Conservation (phyloP, 2,329 filamentous ascomycete genomes). For the Colletotrichum tropicicola region DNA sequence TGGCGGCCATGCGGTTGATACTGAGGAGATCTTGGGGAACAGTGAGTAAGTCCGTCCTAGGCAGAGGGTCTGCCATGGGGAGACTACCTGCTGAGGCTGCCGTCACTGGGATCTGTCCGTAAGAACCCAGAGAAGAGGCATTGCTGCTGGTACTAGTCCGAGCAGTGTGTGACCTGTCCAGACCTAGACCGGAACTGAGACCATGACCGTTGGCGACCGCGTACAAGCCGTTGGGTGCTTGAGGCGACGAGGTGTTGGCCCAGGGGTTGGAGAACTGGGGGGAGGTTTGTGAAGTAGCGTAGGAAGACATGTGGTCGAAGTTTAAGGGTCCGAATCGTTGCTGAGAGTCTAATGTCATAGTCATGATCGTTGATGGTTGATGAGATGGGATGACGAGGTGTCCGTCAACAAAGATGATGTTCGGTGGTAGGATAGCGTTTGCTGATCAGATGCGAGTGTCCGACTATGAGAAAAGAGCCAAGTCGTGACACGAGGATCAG, state of each 20-base stretch:
- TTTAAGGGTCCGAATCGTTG: slow-evolving; percentile 79
- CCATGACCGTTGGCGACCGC: slow-evolving; percentile 59
- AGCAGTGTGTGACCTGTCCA: slow-evolving; percentile 61
- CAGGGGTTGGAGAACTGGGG: slow-evolving; percentile 93
- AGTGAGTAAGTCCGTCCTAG: slow-evolving; percentile 74
- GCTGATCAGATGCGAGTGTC: slow-evolving; percentile 64
- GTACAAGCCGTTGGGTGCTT: slow-evolving; percentile 67
- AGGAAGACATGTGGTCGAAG: slow-evolving; percentile 81
- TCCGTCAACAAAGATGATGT: slow-evolving; percentile 27
- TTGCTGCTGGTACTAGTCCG: slow-evolving; percentile 66
- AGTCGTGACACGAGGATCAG: slow-evolving; percentile 49
- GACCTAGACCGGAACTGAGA: slow-evolving; percentile 66
- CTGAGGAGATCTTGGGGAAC: slow-evolving; percentile 78
- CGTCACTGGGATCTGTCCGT: slow-evolving; percentile 76
- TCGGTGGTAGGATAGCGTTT: slow-evolving; percentile 39
- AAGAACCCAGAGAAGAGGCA: slow-evolving; percentile 73
- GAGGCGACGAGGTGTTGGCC: slow-evolving; percentile 66
- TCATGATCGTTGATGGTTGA: slow-evolving; percentile 69
- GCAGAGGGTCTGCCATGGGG: slow-evolving; percentile 62
- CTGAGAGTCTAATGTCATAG: slow-evolving; percentile 93
- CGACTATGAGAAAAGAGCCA: slow-evolving; percentile 50
- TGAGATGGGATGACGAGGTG: slow-evolving; percentile 26
- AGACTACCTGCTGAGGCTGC: slow-evolving; percentile 78
- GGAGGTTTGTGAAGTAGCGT: slow-evolving; percentile 61
- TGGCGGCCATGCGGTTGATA: slow-evolving; percentile 69